phyloP scores from a whole-genome alignment of 768 basidiomycete species.

The Amanita brunnescens region DNA sequence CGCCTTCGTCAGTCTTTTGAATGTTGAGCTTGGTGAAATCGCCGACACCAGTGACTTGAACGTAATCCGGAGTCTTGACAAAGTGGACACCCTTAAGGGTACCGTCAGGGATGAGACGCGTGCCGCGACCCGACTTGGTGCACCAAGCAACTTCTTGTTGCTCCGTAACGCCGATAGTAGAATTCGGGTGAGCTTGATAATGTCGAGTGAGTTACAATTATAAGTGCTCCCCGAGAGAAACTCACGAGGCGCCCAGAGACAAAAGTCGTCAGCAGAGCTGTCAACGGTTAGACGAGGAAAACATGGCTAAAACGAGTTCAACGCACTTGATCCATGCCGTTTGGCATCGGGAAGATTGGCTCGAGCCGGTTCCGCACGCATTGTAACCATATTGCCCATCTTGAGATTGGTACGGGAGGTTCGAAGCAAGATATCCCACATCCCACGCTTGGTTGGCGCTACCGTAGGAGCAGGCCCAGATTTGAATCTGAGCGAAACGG shows the following conservation, averaged over 20 bases:
- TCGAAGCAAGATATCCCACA: constrained; percentile 33
- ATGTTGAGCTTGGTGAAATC: constrained; percentile 67
- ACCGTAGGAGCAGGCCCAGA: constrained; percentile 32
- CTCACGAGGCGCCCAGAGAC: constrained; percentile 55
- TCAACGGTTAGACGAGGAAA: constrained; percentile 5
- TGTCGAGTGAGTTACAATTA: background rate
- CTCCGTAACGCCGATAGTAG: constrained; percentile 64
- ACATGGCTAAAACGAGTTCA: constrained; percentile 13
- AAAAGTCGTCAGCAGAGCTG: constrained; percentile 59
- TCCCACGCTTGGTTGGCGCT: constrained; percentile 49
- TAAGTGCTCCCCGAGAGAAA: constrained; percentile 10
- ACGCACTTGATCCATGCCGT: constrained; percentile 58
- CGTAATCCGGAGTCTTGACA: constrained; percentile 55
- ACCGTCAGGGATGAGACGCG: constrained; percentile 63
- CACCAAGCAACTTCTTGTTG: constrained; percentile 67
- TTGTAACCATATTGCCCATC: constrained; percentile 59
- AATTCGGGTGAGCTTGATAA: constrained; percentile 33
- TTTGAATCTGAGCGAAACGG: constrained; percentile 29
- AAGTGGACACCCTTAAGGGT: constrained; percentile 62
- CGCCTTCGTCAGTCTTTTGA: constrained; percentile 41
- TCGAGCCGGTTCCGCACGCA: constrained; percentile 52
- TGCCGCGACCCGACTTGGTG: constrained; percentile 61
- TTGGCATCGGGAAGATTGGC: constrained; percentile 58
- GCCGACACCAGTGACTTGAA: constrained; percentile 55
- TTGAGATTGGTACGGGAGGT: constrained; percentile 42